Evolutionary conservation across 257 asterid genomes (phyloP).

Genomic region (Solanum pimpinellifolium): DNA sequence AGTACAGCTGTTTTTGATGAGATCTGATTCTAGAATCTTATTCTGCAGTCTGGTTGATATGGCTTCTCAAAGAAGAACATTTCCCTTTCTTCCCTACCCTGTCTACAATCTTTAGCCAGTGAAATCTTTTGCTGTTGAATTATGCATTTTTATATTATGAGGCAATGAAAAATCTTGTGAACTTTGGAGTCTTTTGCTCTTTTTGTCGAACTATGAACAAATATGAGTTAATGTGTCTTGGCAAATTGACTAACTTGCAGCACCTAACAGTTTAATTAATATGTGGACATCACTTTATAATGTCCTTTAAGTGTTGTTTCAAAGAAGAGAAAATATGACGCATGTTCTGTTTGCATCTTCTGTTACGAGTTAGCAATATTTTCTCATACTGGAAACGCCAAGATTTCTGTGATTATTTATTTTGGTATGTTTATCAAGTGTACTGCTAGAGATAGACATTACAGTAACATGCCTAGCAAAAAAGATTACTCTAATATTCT

Average conservation of each 20-base stretch:
- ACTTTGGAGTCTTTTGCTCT: neutral
- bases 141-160: neutral
- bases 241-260: neutral
- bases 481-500: neutral
- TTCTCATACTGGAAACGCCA: neutral
- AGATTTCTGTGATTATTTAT: neutral
- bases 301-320: neutral
- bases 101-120: neutral
- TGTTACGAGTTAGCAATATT: neutral
- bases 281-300: neutral
- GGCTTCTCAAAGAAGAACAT: neutral
- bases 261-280: neutral
- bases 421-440: neutral
- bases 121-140: neutral
- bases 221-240: neutral
- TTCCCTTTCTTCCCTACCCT: neutral
- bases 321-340: neutral
- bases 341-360: neutral
- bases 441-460: neutral
- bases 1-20: neutral
- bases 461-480: neutral
- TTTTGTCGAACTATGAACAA: neutral
- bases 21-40: neutral
- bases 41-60: neutral
- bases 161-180: neutral